A percentile compares a stretch with the other conserved stretches of the same genome.
Evolutionary conservation across 1,284 basidiomycete genomes (phyloP).

Genomic region (Cystobasidium slooffiae): DNA sequence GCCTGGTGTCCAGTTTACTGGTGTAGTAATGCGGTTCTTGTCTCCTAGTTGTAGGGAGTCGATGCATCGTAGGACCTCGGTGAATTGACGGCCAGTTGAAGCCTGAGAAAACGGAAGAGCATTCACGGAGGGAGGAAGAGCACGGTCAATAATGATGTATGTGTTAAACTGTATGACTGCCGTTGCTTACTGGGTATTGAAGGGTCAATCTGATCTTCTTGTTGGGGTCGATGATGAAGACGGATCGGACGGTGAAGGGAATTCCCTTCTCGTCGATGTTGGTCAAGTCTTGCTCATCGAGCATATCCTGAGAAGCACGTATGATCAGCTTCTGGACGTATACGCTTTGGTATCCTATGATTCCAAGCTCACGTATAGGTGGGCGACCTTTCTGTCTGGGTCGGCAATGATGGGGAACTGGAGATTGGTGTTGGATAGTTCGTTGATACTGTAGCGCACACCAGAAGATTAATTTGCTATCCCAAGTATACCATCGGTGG

Average conservation of each 20-base stretch:
- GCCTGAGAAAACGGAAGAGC: conserved; percentile 58
- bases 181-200: conserved; percentile 72
- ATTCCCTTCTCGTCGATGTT: conserved; percentile 82
- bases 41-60: conserved; percentile 92
- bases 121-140: conserved; percentile 65
- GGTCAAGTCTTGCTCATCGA: conserved; percentile 90
- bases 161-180: too few relatives aligned
- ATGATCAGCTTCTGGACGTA: conserved; percentile 12
- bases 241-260: conserved; percentile 81
- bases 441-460: conserved; percentile 61
- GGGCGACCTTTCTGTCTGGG: conserved; percentile 80
- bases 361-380: conserved; percentile 56
- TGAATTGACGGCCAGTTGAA: conserved; percentile 63
- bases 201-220: conserved; percentile 87
- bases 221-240: conserved; percentile 91
- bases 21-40: conserved; percentile 75
- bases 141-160: not conserved
- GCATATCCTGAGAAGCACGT: conserved; percentile 72
- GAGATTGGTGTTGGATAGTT: conserved; percentile 71
- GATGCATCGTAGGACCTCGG: conserved; percentile 82
- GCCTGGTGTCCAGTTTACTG: conserved; percentile 92
- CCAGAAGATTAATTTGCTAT: not conserved
- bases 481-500: conserved; percentile 59
- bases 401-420: conserved; percentile 97
- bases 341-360: too few relatives aligned